Base-by-base conservation (phyloP, 108 stramenopile species). In the Pseudonitzschia multiseries region DNA sequence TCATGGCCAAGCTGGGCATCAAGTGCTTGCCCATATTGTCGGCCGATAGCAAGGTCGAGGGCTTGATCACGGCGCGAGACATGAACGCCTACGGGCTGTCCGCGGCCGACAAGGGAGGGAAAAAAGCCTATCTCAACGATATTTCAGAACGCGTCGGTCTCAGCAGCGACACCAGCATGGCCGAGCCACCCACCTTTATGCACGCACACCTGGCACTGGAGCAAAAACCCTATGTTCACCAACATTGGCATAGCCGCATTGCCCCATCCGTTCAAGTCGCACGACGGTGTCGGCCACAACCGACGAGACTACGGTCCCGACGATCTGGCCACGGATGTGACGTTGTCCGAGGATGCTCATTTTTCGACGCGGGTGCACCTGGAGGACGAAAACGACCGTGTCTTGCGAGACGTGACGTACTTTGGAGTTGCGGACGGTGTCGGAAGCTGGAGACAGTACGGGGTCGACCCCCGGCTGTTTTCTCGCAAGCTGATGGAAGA, bases 371-470 rank as follows among this genome's bases (percentile, higher is more conserved):
- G 71, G 17, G 88, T 89, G 5, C 74, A 79, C 57, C 63, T 89
- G 15, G 84, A 84, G 13, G 90, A 88, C 36, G 89, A 86, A 70
- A 84, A 86, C 13, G 87, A 81, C n/a, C 75, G 72, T 51, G 69
- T 74, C 6, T 59, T 87, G 63, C 82, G 83, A 61, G 85, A 89
- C 40, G 76, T 92, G 22, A 84, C 87, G 50, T 97, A 96, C 72
- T 84, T 93, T 70, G 96, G 96, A 29, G 93, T 98, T 41, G 97
- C 96, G 10, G 97, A 98, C 74, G 97, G 97, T 14, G 97, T 98
- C n/a, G 97, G 97, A 5, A 89, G 88, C 69, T 98, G 97, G 97
- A 81, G 96, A 70, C 90, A 94, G 74, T 96, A 94, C 63, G 89
- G 91, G 18, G 96, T 98, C 22, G 96, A 98, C 81, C 97, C 97